Evolutionary conservation across 208 protist species (phyloP), one percentile per base, ranked within the genome.

Genomic region (Wallacemonas rigidus): DNA sequence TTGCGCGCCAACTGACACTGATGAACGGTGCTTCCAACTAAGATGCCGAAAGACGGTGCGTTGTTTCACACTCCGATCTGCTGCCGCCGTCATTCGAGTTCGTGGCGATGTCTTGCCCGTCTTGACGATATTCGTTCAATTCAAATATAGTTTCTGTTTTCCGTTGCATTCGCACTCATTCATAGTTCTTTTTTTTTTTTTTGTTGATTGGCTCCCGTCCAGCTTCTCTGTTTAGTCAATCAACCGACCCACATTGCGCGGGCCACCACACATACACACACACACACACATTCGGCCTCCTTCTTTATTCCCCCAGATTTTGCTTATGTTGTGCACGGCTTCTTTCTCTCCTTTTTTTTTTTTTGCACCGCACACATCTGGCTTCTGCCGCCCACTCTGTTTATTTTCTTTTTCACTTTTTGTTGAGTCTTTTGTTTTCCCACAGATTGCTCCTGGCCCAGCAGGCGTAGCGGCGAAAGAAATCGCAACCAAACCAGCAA

Each of bases 1-100:
- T 89, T 71, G 79, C 81, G 67, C 83, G 82, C 1, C 87, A 90
- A 61, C 82, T 86, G 35, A 64, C 77, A 17, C 53, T 89, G 48
- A 89, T 89, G 82, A 86, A 89, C 73, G 77, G 82, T 7, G 71
- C 73, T 12, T 77, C 57, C 7, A 65, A 61, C 71, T 83, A 36
- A 2, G 8, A 35, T 48, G 9, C 2, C 26, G 2, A 1, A 38
- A 9, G 41, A 67, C 11, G 41, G 43, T 50, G 47, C 51, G 62
- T 40, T 53, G 47, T 17, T 67, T 6, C 50, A 43, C 56, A 62
- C 56, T 41, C 38, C 3, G 0, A 56, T 56, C 14, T n/a, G 26
- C n/a, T 36, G 15, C 5, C n/a, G 51, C n/a, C 12, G 45, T 6
- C 45, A 12, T 50, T 50, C 45, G 8, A 6, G 26, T 26, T 26